These are phyloP conservation scores for Gillenia trifoliata DNA, from an alignment of 306 rosid species.

Conservation along the genomic window DNA sequence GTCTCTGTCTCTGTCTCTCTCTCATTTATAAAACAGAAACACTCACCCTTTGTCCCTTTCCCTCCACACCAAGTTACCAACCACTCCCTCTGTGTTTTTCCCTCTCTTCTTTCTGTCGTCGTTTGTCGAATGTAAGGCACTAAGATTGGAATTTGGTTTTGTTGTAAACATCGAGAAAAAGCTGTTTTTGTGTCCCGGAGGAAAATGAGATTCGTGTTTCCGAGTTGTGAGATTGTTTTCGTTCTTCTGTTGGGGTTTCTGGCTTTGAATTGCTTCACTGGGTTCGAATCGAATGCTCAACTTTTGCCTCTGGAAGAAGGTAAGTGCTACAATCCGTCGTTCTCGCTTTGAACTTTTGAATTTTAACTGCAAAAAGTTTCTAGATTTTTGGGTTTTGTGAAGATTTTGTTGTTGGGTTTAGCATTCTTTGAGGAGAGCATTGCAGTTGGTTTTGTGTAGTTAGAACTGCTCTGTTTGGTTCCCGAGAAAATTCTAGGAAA, in stretches of 20 bases:
- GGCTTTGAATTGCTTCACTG: slow-evolving; percentile 31
- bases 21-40: background rate
- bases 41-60: background rate
- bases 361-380: background rate
- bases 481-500: background rate
- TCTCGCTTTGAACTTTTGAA: background rate
- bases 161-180: background rate
- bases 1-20: background rate
- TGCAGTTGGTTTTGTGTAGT: background rate
- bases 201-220: slow-evolving; percentile 32
- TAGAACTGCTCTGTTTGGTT: background rate
- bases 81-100: background rate
- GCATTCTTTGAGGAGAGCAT: too few relatives aligned
- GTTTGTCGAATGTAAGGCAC: background rate
- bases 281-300: slow-evolving; percentile 54
- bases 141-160: background rate
- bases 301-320: slow-evolving; percentile 71
- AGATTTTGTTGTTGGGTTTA: too few relatives aligned
- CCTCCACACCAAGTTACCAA: background rate
- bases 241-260: slow-evolving; percentile 25
- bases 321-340: background rate
- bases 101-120: background rate
- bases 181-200: background rate
- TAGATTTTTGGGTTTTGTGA: background rate
- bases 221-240: slow-evolving; percentile 22